phyloP scores from a whole-genome alignment of 805 yeast genomes.

The Candida orba region DNA sequence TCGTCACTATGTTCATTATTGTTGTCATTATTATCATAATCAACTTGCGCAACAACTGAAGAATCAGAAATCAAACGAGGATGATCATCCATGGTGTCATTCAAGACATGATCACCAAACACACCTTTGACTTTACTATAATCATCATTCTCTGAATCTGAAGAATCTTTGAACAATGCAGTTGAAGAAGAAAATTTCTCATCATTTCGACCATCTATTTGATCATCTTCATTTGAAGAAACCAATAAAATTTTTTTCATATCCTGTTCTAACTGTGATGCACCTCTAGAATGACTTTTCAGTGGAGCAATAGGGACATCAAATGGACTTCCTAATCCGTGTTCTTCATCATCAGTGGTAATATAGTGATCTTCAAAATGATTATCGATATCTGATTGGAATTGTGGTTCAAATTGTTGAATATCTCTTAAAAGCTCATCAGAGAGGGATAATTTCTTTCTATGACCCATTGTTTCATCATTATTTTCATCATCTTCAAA shows the following conservation, averaged over 20 bases:
- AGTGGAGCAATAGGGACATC: slow-evolving; percentile 10
- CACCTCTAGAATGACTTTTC: slow-evolving; percentile 1
- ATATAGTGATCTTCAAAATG: background rate
- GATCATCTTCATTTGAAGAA: background rate
- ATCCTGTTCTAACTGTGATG: background rate
- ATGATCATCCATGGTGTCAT: background rate
- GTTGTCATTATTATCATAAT: too few relatives aligned
- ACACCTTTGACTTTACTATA: too few relatives aligned
- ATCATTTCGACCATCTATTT: background rate
- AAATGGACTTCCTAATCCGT: background rate
- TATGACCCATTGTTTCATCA: slow-evolving; percentile 1
- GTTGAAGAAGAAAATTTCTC: too few relatives aligned
- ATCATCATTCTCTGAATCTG: background rate
- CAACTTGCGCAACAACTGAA: background rate
- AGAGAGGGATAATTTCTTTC: slow-evolving; percentile 20
- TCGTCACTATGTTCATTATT: background rate
- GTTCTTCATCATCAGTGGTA: slow-evolving; percentile 13
- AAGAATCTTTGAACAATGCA: background rate
- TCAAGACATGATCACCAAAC: background rate
- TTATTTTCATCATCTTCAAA: background rate
- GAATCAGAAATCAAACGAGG: background rate
- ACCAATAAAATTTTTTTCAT: background rate
- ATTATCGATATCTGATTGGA: background rate
- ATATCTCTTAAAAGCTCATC: slow-evolving; percentile 24
- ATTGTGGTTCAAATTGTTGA: slow-evolving; percentile 16